Base-by-base conservation (phyloP, 1,284 basidiomycete genomes). In the Leccinum angustisporum region DNA sequence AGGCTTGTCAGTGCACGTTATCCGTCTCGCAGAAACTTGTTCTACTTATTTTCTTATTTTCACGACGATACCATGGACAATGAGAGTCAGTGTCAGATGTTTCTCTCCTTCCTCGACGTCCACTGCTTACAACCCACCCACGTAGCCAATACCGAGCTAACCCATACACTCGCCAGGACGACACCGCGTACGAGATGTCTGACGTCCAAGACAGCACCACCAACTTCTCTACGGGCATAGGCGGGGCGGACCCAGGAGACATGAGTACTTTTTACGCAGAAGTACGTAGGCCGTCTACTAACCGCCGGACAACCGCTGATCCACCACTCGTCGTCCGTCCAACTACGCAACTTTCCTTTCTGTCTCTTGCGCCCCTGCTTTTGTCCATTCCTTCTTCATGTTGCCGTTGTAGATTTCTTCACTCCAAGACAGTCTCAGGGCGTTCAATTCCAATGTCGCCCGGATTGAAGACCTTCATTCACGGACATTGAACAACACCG, bases 251-350 rank as follows among this genome's bases (percentile, higher is more conserved):
- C 50, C 76, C 74, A 14, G 80, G 76, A 1, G 87, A 89, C 69
- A 92, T 91, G 89, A 77, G 83, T 2, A 76, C 80, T 16, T 92
- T 93, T 76, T 92, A 92, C 70, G 79, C 83, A 55, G 91, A 93
- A 81, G 91, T 90, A 58, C 62, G 82, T 61, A 7, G 30, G 5
- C 33, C 33, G 21, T 50, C n/a, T 57, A 34, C 36, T 21, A 33
- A 7, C 9, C 54, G 25, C 13, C 33, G 5, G n/a, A 21, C 13
- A n/a, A 13, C 18, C 18, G 18, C 43, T n/a, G n/a, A 33, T 9
- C n/a, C 55, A 63, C 38, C 34, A 51, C 25, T 18, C 31, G 14
- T 18, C 31, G 11, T 1, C 33, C 43, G 11, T 46, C 43, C 11
- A 11, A 21, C 18, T 11, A 46, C 11, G 10, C 43, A 46, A 46